These are phyloP conservation scores for Saccharomycopsis capsularis DNA, from an alignment of 805 yeast genomes.

Conservation along the genomic window DNA sequence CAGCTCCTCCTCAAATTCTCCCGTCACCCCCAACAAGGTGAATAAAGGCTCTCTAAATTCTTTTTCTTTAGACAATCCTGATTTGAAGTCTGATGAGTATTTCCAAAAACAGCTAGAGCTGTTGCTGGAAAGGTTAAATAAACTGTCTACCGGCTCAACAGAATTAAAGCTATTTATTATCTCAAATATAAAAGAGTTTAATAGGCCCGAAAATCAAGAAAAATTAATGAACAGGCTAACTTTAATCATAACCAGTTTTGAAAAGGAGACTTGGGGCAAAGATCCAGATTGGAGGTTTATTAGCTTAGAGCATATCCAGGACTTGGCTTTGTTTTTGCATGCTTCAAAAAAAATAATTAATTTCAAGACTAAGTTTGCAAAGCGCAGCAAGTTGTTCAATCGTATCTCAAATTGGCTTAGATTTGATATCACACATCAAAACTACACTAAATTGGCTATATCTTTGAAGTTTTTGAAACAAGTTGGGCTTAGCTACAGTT, in stretches of 20 bases:
- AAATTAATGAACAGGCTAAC: conserved; percentile 18
- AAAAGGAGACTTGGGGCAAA: conserved; percentile 17
- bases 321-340: not conserved
- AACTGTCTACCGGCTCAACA: conserved; percentile 4
- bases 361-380: conserved; percentile 16
- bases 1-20: not conserved
- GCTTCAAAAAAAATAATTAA: conserved; percentile 9
- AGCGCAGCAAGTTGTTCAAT: conserved; percentile 18
- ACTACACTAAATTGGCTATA: conserved; percentile 3
- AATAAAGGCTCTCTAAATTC: not conserved
- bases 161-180: conserved; percentile 17
- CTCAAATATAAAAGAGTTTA: conserved; percentile 8
- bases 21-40: no score
- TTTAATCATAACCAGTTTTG: conserved; percentile 16
- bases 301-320: conserved; percentile 14
- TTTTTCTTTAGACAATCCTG: not conserved
- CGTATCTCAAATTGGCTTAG: conserved; percentile 22
- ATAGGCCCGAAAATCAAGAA: conserved; percentile 5
- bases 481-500: conserved; percentile 6
- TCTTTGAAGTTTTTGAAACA: conserved; percentile 15
- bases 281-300: conserved; percentile 20
- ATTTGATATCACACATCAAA: conserved; percentile 17
- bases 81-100: conserved; percentile 4
- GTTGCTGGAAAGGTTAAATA: conserved; percentile 4
- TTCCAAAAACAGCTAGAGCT: conserved; percentile 8